Evolutionary conservation across 345 rosid genomes (phyloP).

Genomic region (Microthlaspi erraticum): DNA sequence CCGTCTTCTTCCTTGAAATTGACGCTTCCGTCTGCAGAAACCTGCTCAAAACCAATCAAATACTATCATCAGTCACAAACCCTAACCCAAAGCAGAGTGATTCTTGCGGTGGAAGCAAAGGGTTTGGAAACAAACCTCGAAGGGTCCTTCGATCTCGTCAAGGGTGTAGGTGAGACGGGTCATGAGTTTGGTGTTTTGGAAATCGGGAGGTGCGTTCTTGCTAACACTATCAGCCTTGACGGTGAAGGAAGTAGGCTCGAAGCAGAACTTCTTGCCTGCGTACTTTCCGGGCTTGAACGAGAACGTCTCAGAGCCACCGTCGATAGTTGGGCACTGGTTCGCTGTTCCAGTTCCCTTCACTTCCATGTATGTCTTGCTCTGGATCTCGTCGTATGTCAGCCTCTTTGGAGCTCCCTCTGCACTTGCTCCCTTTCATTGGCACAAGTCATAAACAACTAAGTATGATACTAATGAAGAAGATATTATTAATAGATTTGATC

Average conservation of each 20-base stretch:
- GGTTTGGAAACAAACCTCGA: conserved; percentile 53
- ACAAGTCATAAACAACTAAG: neutral
- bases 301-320: conserved; percentile 75
- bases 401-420: conserved; percentile 94
- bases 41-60: conserved; percentile 24
- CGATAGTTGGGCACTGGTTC: conserved; percentile 88
- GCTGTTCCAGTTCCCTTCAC: conserved; percentile 97
- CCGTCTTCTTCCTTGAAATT: conserved; percentile 95
- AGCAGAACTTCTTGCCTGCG: conserved; percentile 79
- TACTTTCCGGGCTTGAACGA: conserved; percentile 87
- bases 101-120: conserved; percentile 13
- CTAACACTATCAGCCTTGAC: conserved; percentile 84
- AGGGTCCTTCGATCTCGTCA: conserved; percentile 95
- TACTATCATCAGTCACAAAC: conserved; percentile 17
- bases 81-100: neutral
- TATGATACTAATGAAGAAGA: neutral
- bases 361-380: conserved; percentile 95
- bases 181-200: conserved; percentile 97
- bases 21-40: conserved; percentile 63
- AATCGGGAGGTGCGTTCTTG: conserved; percentile 88
- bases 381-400: conserved; percentile 88
- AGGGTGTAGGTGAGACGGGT: conserved; percentile 96
- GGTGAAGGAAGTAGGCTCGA: conserved; percentile 97
- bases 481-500: neutral
- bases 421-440: conserved; percentile 68